Base-by-base conservation (phyloP, 1,139 yeast genomes). In the Diutina rugosa region DNA sequence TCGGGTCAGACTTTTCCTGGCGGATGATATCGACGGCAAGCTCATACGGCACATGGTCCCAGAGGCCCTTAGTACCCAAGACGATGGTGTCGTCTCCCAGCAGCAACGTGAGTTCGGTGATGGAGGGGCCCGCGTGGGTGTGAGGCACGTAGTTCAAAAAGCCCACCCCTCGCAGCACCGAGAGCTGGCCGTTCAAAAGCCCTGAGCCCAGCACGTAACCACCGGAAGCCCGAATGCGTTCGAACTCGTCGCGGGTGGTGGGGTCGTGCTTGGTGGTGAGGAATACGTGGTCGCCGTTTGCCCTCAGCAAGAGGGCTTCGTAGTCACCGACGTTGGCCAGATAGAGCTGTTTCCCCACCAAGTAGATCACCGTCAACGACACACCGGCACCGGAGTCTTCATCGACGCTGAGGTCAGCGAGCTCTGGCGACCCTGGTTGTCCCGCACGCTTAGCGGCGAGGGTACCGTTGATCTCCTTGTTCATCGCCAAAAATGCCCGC, bases 251-350 rank as follows among this genome's bases (percentile, higher is more conserved):
- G 54, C 89, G 77, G 54, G 79, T 82, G 6, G 95, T 86, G 6
- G 98, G 97, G 60, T 86, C 90, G 66, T 93, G 97, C 57, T 87
- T 84, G 38, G 80, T 83, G 1, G 97, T 87, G 55, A 95, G 73
- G 6, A 83, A 74, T 12, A 78, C 72, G 65, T 82, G 87, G 55
- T 90, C 95, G 35, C 98, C 97, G 67, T 88, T 89, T 52, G 83
- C 80, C 60, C 86, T 80, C 5, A 96, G 85, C 57, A 93, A 69
- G 56, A 93, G 76, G 0, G 91, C 93, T 77, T 86, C 87, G 3
- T 89, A 82, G 65, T 93, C 98, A 64, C 99, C 99, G 57, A 88
- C 81, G 63, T 91, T 91, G 2, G 97, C 97, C 21, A 91, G 79
- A 67, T 85, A 90, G 38, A 91, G 69, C 58, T 76, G 78, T 58